These are phyloP conservation scores for Pestalotiopsis sp. DNA, from an alignment of 2,329 filamentous ascomycete species.

Conservation along the genomic window DNA sequence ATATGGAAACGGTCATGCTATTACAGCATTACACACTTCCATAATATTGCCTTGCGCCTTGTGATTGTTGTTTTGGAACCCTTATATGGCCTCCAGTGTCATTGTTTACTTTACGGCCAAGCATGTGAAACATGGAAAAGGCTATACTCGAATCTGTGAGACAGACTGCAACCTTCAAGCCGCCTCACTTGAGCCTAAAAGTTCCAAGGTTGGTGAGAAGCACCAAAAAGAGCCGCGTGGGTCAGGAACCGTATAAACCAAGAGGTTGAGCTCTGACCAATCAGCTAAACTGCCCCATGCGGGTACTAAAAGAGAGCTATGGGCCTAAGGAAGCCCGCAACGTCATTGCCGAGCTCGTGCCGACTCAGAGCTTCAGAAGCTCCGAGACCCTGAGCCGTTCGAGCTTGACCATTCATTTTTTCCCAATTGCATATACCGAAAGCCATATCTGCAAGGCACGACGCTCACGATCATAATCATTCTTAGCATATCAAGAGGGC, in stretches of 20 bases:
- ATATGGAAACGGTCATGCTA: background rate
- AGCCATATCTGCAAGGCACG: background rate
- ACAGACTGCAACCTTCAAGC: background rate
- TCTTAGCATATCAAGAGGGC: background rate
- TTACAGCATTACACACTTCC: background rate
- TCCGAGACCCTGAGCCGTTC: background rate
- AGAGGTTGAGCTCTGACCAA: background rate
- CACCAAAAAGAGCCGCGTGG: background rate
- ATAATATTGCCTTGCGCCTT: background rate
- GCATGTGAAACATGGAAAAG: background rate
- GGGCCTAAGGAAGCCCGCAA: constrained; percentile 1
- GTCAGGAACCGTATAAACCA: background rate
- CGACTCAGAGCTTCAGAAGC: constrained; percentile 3
- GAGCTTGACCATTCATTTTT: background rate
- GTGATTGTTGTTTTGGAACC: background rate
- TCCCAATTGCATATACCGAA: background rate
- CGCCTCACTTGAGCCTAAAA: background rate
- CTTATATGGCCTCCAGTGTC: background rate
- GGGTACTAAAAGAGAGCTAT: background rate
- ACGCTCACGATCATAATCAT: background rate
- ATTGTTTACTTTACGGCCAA: background rate
- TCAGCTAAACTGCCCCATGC: background rate
- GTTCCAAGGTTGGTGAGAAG: background rate
- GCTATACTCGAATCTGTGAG: background rate
- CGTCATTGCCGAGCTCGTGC: constrained; percentile 17